Conservation (phyloP, 352 stramenopile genomes). For the Phytophthora tentaculata region DNA sequence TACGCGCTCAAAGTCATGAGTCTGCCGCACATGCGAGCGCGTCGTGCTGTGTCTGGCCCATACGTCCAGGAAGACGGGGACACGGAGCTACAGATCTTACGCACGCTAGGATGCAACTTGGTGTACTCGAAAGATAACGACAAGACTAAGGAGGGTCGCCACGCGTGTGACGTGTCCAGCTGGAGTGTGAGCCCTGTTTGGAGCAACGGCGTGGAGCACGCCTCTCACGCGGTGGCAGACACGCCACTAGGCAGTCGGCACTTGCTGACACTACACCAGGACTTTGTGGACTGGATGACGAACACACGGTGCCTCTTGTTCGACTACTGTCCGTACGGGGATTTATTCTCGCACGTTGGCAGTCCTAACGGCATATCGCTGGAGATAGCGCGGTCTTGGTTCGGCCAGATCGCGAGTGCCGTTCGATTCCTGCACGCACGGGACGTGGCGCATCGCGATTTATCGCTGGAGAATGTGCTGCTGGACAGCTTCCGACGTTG, state of each 20-base stretch:
- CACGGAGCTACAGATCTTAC: conserved; percentile 51
- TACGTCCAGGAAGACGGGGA: conserved; percentile 53
- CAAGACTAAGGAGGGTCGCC: not conserved
- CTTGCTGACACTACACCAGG: conserved; percentile 50
- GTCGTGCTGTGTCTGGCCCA: conserved; percentile 46
- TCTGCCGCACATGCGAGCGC: conserved; percentile 54
- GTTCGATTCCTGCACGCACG: conserved; percentile 57
- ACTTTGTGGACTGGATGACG: conserved; percentile 56
- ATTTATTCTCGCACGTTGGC: conserved; percentile 55
- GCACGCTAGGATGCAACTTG: conserved; percentile 41
- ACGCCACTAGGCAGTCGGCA: conserved; percentile 31
- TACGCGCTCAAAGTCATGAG: conserved; percentile 78
- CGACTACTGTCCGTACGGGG: conserved; percentile 65
- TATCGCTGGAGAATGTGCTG: conserved; percentile 75
- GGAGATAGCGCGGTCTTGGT: conserved; percentile 39
- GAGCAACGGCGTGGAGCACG: conserved; percentile 19
- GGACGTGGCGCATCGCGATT: conserved; percentile 66
- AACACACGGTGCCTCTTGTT: conserved; percentile 65
- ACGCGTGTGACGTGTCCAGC: conserved; percentile 6
- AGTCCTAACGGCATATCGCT: conserved; percentile 25
- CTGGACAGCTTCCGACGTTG: conserved; percentile 52
- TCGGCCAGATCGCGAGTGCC: conserved; percentile 55
- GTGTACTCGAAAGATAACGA: conserved; percentile 19
- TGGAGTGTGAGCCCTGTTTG: conserved; percentile 43
- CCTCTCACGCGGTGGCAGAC: not conserved